Evolutionary conservation across 192 early-diverging fungal species (phyloP).

Genomic region (Powellomyces hirtus): DNA sequence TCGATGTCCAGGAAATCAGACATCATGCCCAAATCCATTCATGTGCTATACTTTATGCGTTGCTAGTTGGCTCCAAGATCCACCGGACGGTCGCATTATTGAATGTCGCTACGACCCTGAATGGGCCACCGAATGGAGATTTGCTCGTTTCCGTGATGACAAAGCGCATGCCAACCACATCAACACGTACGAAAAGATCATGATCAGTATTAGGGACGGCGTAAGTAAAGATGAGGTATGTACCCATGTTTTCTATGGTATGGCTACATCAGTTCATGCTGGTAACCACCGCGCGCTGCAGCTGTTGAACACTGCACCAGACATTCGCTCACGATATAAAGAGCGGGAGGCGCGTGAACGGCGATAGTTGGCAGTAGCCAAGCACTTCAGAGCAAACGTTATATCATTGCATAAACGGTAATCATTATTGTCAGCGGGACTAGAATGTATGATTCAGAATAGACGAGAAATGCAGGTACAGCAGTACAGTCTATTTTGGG

Average conservation of each 20-base stretch:
- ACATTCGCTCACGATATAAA: conserved; percentile 35
- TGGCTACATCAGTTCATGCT: background rate
- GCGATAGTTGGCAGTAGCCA: too few relatives aligned
- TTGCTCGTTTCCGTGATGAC: conserved; percentile 54
- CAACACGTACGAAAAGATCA: conserved; percentile 45
- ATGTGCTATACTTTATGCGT: too few relatives aligned
- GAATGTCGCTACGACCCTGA: conserved; percentile 59
- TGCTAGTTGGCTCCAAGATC: conserved; percentile 33
- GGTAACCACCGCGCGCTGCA: background rate
- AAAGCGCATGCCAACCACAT: conserved; percentile 54
- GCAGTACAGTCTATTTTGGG: too few relatives aligned
- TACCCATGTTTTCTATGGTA: background rate
- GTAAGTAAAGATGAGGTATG: conserved; percentile 39
- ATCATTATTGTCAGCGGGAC: too few relatives aligned
- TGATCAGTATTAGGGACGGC: conserved; percentile 51
- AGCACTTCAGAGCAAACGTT: too few relatives aligned
- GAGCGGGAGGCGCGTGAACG: conserved; percentile 13
- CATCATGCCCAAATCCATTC: too few relatives aligned
- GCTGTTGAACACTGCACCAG: conserved; percentile 24
- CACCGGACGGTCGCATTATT: conserved; percentile 43
- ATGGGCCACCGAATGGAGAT: conserved; percentile 51
- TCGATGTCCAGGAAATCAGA: background rate
- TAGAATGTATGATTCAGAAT: too few relatives aligned
- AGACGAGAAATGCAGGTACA: too few relatives aligned
- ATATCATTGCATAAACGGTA: too few relatives aligned